Base-by-base conservation (phyloP, 2,329 filamentous ascomycete genomes). In the Karstenula rhodostoma region DNA sequence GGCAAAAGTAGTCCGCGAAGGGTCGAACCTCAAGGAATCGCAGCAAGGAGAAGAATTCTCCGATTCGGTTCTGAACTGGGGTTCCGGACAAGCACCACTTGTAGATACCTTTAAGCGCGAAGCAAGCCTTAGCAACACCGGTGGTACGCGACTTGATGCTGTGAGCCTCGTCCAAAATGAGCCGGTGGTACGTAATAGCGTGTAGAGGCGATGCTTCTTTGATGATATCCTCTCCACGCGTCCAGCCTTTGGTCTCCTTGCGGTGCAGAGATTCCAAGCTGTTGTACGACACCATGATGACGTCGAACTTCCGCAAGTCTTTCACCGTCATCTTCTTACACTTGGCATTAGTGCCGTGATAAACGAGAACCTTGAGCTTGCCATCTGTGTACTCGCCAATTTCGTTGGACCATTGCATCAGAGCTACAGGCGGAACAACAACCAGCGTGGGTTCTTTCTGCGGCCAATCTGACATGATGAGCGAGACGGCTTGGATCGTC, bases 391-490 rank as follows among this genome's bases (percentile, higher is more conserved):
- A 89, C 58, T 83, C 81, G 42, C 73, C 71, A 56, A 85, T 84
- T 69, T 85, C 83, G 44, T 80, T 80, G 3, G 80, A 91, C 94
- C 94, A 98, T 74, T 98, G 94, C 91, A 97, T 96, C 52, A 98
- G 81, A 43, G 94, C 94, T 43, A 97, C 94, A 0, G 94, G 94
- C 0, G 94, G 94, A 0, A 97, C 93, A 35, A 97, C 85, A 1
- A 98, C 94, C 4, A 98, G 83, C 0, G 93, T 91, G 1, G 95
- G 94, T 57, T 90, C 81, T 67, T 90, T 90, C 23, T 89, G 91
- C 3, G 94, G 94, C 71, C 92, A 97, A 75, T 98, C 94, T 0
- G 94, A 97, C 95, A 98, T 98, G 78, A 99, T 93, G 47, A 99
- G 85, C 3, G 94, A 97, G 19, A 99, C 95, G 2, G 95, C 94